A percentile compares a stretch with the other conserved stretches of the same genome.
These are phyloP conservation scores for Hypoxylon intermedium DNA, from an alignment of 495 filamentous ascomycete genomes.

Conservation along the genomic window DNA sequence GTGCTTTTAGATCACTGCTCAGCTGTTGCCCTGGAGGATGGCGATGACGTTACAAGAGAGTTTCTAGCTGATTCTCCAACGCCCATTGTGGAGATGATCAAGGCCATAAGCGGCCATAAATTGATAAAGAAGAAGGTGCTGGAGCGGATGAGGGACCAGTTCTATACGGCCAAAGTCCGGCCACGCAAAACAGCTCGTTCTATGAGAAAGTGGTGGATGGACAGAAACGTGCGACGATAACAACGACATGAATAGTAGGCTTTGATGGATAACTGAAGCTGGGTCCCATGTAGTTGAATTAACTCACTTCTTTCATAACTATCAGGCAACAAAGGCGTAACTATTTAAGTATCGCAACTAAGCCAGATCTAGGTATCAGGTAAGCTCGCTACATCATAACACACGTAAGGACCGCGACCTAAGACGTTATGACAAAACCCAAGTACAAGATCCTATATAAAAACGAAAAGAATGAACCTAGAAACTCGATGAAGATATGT, in stretches of 20 bases:
- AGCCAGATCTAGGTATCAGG: neutral
- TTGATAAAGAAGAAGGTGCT: no score
- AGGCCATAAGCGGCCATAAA: neutral
- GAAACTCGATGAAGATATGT: no score
- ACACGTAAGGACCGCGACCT: neutral
- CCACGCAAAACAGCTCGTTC: no score
- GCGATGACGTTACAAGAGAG: neutral
- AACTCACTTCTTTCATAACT: neutral
- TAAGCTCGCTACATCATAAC: conserved; percentile 1
- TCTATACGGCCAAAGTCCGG: no score
- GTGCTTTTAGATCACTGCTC: neutral
- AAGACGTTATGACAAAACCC: no score
- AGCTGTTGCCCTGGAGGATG: neutral
- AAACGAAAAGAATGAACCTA: no score
- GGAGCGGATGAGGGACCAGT: no score
- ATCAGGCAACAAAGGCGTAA: conserved; percentile 1
- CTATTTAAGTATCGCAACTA: conserved; percentile 1
- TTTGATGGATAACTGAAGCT: conserved; percentile 1
- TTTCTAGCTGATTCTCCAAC: neutral
- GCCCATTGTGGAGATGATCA: neutral
- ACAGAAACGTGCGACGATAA: conserved; percentile 1
- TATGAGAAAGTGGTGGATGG: conserved; percentile 4
- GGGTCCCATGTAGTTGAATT: neutral
- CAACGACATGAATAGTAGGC: neutral
- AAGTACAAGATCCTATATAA: no score